A percentile compares a stretch with the other conserved stretches of the same genome.
Conservation (phyloP, 805 yeast species). For the Candida silvicultrix region DNA sequence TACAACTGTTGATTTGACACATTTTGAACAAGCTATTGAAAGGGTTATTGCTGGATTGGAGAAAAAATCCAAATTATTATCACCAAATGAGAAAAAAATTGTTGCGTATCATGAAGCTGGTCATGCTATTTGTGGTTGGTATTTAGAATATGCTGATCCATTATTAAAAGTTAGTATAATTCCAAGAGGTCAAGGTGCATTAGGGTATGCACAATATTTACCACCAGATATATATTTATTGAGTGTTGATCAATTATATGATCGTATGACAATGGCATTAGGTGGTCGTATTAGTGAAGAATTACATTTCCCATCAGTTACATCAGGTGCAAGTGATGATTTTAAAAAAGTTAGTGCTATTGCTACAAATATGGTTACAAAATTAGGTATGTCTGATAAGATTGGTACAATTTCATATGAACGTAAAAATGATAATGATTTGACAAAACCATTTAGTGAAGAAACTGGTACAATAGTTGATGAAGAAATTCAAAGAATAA, state of each 20-base stretch:
- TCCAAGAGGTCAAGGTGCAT: conserved; percentile 91
- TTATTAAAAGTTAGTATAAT: conserved; percentile 87
- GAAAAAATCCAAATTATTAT: conserved; percentile 71
- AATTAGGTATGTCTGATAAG: conserved; percentile 80
- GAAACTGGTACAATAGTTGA: conserved; percentile 65
- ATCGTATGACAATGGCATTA: conserved; percentile 88
- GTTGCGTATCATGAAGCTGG: conserved; percentile 98
- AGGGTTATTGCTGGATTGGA: conserved; percentile 94
- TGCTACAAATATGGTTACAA: conserved; percentile 86
- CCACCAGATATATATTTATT: conserved; percentile 85
- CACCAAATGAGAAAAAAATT: conserved; percentile 73
- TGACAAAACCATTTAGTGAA: conserved; percentile 64
- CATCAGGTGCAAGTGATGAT: conserved; percentile 90
- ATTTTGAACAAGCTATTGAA: conserved; percentile 90
- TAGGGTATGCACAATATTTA: conserved; percentile 93
- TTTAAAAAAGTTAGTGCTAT: conserved; percentile 85
- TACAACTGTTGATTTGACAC: conserved; percentile 51
- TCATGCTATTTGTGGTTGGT: conserved; percentile 96
- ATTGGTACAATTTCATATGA: conserved; percentile 60
- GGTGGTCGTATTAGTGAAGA: conserved; percentile 95
- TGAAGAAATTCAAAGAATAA: conserved; percentile 59
- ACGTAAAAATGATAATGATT: conserved; percentile 45
- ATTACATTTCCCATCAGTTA: conserved; percentile 77
- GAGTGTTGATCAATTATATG: conserved; percentile 67
- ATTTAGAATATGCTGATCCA: conserved; percentile 81